Conservation (phyloP, 2,329 filamentous ascomycete species). For the Ophiosphaerella narmari region DNA sequence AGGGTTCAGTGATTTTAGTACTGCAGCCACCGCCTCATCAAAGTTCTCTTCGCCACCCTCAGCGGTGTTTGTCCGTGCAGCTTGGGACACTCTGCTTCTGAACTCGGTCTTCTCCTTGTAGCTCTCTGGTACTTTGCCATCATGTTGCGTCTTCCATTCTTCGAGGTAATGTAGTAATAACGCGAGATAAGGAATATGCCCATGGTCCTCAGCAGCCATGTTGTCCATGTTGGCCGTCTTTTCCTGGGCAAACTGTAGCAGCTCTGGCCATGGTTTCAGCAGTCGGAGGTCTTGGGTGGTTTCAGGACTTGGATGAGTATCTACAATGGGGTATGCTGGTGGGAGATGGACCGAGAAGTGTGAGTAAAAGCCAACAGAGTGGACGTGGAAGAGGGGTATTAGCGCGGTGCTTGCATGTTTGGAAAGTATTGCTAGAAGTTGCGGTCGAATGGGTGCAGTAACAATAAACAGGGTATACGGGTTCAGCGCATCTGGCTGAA, state of each 20-base stretch:
- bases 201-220: conserved; percentile 80
- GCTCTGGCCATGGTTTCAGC: conserved; percentile 82
- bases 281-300: conserved; percentile 84
- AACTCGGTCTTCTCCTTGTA: conserved; percentile 91
- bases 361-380: conserved; percentile 91
- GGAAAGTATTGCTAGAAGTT: conserved; percentile 57
- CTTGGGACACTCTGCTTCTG: conserved; percentile 68
- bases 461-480: conserved; percentile 66
- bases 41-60: conserved; percentile 97
- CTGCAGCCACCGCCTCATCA: conserved; percentile 85
- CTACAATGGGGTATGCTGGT: conserved; percentile 85
- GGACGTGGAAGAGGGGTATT: conserved; percentile 78
- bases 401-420: conserved; percentile 59
- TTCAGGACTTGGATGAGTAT: conserved; percentile 90
- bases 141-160: conserved; percentile 74
- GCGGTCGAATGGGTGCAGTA: conserved; percentile 61
- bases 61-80: conserved; percentile 71
- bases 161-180: conserved; percentile 82
- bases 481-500: conserved; percentile 45
- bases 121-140: conserved; percentile 68
- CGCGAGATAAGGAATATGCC: conserved; percentile 86
- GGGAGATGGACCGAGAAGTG: conserved; percentile 82
- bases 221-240: conserved; percentile 71
- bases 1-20: conserved; percentile 80
- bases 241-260: conserved; percentile 67